Evolutionary conservation across 2,329 filamentous ascomycete species (phyloP).

Genomic region (Phaeosphaeriaceae sp.): DNA sequence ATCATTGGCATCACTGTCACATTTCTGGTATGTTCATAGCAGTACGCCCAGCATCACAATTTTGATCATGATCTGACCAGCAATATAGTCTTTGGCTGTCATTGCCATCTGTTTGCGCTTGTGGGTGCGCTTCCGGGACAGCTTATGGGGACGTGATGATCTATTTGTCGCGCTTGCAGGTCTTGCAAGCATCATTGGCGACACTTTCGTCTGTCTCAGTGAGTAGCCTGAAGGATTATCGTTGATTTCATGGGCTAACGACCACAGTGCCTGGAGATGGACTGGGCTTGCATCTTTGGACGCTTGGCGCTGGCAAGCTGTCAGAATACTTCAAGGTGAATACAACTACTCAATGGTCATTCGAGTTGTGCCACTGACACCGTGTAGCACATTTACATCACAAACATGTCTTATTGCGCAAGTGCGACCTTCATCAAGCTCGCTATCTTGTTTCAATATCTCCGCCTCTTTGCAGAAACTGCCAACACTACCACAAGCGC

Average conservation of each 20-base stretch:
- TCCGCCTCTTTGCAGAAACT: slow-evolving; percentile 41
- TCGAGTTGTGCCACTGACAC: slow-evolving; percentile 1
- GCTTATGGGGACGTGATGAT: slow-evolving; percentile 47
- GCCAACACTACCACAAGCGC: slow-evolving; percentile 12
- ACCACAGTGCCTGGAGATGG: slow-evolving; percentile 40
- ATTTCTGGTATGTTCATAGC: slow-evolving; percentile 35
- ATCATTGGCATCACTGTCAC: slow-evolving; percentile 34
- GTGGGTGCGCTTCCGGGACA: slow-evolving; percentile 36
- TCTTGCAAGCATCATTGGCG: slow-evolving; percentile 31
- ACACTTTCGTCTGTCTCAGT: slow-evolving; percentile 41
- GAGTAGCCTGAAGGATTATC: slow-evolving; percentile 10
- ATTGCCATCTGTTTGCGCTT: slow-evolving; percentile 39
- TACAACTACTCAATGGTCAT: not conserved
- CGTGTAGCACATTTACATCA: slow-evolving; percentile 38
- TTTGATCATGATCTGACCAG: slow-evolving; percentile 5
- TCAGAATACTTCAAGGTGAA: slow-evolving; percentile 41
- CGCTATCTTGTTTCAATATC: slow-evolving; percentile 47
- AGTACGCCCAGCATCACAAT: not conserved
- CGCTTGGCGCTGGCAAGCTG: slow-evolving; percentile 18
- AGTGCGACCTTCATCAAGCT: slow-evolving; percentile 47
- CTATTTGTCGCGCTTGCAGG: slow-evolving; percentile 39
- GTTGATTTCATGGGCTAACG: slow-evolving; percentile 4
- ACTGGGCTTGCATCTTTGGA: slow-evolving; percentile 43
- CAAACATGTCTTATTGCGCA: slow-evolving; percentile 38
- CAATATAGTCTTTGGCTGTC: slow-evolving; percentile 23